Conservation (phyloP, 2,329 filamentous ascomycete species). For the Colletotrichum sp. region DNA sequence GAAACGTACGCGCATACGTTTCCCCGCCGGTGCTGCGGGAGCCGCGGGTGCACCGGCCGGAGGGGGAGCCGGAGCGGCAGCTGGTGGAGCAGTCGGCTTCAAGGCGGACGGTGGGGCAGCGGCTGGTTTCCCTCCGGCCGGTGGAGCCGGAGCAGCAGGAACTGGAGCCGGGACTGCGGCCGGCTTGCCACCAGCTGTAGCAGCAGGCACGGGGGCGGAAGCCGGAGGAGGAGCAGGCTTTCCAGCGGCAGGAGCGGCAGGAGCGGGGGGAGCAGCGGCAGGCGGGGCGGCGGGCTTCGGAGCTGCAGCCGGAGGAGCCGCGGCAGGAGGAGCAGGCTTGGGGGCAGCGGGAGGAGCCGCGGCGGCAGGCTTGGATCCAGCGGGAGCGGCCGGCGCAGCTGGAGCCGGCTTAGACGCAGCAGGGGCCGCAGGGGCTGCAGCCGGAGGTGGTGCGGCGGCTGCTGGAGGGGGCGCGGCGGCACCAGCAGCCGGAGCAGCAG, state of each 20-base stretch:
- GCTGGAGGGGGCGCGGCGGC: neutral
- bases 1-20: neutral
- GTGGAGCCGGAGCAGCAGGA: neutral
- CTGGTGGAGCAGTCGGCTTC: neutral
- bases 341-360: neutral
- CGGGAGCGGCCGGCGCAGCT: neutral
- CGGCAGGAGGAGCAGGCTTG: neutral
- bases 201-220: neutral
- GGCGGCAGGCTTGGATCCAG: neutral
- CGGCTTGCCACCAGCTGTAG: neutral
- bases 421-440: neutral
- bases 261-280: neutral
- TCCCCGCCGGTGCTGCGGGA: neutral
- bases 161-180: neutral
- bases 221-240: neutral
- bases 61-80: neutral
- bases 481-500: neutral
- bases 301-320: neutral
- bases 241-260: neutral
- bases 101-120: neutral
- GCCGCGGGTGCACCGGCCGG: neutral
- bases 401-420: neutral
- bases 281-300: neutral
- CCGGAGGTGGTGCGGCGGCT: neutral
- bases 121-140: neutral